Conservation (phyloP, 176 grass and related monocot species). For the Oropetium thomaeum region DNA sequence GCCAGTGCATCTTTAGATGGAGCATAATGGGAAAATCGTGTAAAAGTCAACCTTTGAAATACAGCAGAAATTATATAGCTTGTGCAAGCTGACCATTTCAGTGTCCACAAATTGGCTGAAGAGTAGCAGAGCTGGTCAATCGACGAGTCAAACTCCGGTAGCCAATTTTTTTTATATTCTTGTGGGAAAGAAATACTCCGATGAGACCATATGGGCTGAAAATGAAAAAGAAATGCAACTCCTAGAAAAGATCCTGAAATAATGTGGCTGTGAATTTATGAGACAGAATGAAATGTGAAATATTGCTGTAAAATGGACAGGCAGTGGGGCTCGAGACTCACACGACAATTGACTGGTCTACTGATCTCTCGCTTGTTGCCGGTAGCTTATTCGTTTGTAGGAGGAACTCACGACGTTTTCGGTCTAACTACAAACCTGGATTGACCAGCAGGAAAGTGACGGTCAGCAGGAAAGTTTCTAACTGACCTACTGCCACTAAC, state of each 20-base stretch:
- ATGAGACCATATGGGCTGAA: neutral
- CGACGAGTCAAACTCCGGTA: neutral
- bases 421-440: neutral
- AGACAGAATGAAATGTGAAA: neutral
- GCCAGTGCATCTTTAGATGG: neutral
- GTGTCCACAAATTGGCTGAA: neutral
- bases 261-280: neutral
- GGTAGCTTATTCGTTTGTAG: neutral
- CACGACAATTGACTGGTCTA: neutral
- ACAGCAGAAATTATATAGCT: neutral
- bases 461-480: slow-evolving; percentile 34
- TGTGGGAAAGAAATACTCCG: too few relatives aligned
- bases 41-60: slow-evolving; percentile 15
- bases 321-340: neutral
- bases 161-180: too few relatives aligned
- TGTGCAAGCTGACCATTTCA: slow-evolving; percentile 1
- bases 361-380: slow-evolving; percentile 2
- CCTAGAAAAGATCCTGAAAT: neutral
- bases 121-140: neutral
- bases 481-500: neutral
- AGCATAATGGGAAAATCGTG: neutral
- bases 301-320: neutral
- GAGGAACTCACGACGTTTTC: too few relatives aligned
- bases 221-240: too few relatives aligned
- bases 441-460: neutral